A percentile compares a stretch with the other conserved stretches of the same genome.
phyloP scores from a whole-genome alignment of 2,329 filamentous ascomycete genomes.

The Pseudocercospora pini-densiflorae region DNA sequence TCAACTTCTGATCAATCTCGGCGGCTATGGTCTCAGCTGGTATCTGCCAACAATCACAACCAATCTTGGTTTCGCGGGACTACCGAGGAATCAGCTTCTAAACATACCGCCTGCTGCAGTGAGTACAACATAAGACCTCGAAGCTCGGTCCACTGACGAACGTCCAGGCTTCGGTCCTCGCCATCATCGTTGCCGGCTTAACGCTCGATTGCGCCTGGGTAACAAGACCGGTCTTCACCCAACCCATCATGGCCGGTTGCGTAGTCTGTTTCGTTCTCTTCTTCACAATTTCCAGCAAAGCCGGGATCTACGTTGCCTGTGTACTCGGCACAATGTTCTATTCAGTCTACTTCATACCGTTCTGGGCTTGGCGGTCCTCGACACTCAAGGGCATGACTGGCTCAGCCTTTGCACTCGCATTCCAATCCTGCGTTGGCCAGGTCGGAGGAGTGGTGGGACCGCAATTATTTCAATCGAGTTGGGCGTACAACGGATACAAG shows the following conservation, averaged over 20 bases:
- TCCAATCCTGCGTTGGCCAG: constrained; percentile 51
- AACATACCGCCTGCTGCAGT: constrained; percentile 44
- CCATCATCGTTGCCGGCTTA: constrained; percentile 38
- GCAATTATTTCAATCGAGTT: constrained; percentile 50
- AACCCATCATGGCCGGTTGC: constrained; percentile 48
- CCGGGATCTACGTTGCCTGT: constrained; percentile 51
- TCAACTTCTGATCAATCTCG: constrained; percentile 65
- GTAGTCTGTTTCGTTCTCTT: constrained; percentile 53
- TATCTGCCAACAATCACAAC: constrained; percentile 59
- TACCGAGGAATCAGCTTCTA: constrained; percentile 50
- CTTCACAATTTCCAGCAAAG: constrained; percentile 44
- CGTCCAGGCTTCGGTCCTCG: constrained; percentile 22
- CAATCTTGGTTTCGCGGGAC: constrained; percentile 65
- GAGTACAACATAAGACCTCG: neutral
- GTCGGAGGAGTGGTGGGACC: constrained; percentile 53
- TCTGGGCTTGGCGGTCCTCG: constrained; percentile 52
- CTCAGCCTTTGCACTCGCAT: constrained; percentile 50
- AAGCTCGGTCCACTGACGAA: neutral
- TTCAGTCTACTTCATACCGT: constrained; percentile 50
- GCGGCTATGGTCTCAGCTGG: constrained; percentile 52
- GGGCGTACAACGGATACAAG: constrained; percentile 48
- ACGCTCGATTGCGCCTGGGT: constrained; percentile 48
- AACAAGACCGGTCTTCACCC: constrained; percentile 47
- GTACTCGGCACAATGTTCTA: constrained; percentile 53
- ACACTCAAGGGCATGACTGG: constrained; percentile 50